Conservation (phyloP, 1,139 yeast species). For the Hansenula sp. region DNA sequence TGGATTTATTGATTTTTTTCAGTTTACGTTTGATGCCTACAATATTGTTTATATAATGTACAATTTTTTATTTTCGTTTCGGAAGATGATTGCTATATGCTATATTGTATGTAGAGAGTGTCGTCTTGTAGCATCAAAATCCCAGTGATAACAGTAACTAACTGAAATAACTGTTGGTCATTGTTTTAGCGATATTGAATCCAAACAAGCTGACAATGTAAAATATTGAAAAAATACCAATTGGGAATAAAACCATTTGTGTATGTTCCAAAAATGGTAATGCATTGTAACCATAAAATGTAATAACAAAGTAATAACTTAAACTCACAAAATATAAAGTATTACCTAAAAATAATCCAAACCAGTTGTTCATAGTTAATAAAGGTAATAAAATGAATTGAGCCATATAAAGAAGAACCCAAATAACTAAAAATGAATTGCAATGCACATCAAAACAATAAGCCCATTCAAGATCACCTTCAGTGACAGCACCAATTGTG, state of each 20-base stretch:
- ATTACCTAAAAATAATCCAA: conserved; percentile 71
- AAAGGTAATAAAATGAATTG: conserved; percentile 78
- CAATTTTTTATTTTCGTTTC: too few species aligned
- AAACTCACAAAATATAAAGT: conserved; percentile 69
- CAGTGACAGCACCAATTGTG: conserved; percentile 36
- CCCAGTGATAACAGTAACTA: too few species aligned
- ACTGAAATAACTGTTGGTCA: conserved; percentile 64
- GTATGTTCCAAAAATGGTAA: conserved; percentile 72
- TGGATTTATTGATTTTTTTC: too few species aligned
- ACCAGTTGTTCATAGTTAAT: conserved; percentile 56
- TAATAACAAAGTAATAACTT: conserved; percentile 69
- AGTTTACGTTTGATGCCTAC: neutral
- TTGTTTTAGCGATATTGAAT: conserved; percentile 63
- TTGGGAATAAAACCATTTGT: conserved; percentile 48
- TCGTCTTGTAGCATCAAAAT: too few species aligned
- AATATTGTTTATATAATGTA: neutral
- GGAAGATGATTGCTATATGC: too few species aligned
- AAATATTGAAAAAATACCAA: conserved; percentile 51
- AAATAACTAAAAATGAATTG: conserved; percentile 76
- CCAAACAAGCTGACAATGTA: conserved; percentile 62
- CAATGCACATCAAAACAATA: conserved; percentile 93
- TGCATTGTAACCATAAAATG: conserved; percentile 85
- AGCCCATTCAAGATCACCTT: conserved; percentile 80
- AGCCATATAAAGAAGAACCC: conserved; percentile 71
- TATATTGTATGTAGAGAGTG: too few species aligned